These are phyloP conservation scores for Cephaloascus fragrans DNA, from an alignment of 805 yeast species.

Conservation along the genomic window DNA sequence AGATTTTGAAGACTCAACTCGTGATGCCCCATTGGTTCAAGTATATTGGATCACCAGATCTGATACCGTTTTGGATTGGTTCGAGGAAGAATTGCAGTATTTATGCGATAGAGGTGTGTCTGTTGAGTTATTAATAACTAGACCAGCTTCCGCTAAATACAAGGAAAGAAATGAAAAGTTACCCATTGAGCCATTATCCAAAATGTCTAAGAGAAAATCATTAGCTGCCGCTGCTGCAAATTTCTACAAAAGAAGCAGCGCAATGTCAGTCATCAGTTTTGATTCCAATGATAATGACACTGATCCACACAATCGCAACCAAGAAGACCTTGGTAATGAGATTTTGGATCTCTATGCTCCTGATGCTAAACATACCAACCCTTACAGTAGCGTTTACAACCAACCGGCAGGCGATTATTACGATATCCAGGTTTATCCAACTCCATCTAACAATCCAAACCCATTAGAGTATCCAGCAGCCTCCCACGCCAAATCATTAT, in stretches of 20 bases:
- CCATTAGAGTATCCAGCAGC: neutral
- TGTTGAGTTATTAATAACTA: neutral
- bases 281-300: neutral
- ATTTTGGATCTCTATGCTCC: neutral
- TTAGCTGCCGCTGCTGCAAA: too few relatives aligned
- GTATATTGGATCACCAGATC: conserved; percentile 11
- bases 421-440: neutral
- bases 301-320: neutral
- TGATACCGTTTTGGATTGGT: conserved; percentile 4
- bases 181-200: neutral
- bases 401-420: neutral
- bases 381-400: too few relatives aligned
- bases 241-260: neutral
- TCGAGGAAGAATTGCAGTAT: conserved; percentile 5
- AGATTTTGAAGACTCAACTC: neutral
- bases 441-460: neutral
- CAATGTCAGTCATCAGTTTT: neutral
- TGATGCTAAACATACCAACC: too few relatives aligned
- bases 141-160: neutral
- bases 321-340: neutral
- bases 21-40: neutral
- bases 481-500: neutral
- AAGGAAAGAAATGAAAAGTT: neutral
- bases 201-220: neutral
- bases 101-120: conserved; percentile 1